These are phyloP conservation scores for Secale cereale DNA, from an alignment of 176 grass and related monocot species.

Conservation along the genomic window DNA sequence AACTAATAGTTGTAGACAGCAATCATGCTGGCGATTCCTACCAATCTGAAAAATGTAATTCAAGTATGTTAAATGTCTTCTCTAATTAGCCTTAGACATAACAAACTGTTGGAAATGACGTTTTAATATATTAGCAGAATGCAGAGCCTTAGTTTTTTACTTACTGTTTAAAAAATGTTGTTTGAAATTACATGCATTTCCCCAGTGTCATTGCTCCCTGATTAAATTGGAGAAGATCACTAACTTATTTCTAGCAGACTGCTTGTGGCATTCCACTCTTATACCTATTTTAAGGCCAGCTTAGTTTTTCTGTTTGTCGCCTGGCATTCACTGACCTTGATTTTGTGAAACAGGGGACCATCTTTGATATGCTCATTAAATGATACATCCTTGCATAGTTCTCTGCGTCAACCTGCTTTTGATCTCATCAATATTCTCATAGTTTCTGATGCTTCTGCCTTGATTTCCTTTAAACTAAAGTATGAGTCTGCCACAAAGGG, in stretches of 20 bases:
- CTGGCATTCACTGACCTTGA: slow-evolving; percentile 27
- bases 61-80: background rate
- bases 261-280: background rate
- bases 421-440: slow-evolving; percentile 90
- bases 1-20: background rate
- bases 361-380: slow-evolving; percentile 82
- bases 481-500: slow-evolving; percentile 28
- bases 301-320: slow-evolving; percentile 24
- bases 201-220: background rate
- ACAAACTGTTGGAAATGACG: background rate
- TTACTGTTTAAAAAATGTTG: background rate
- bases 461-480: slow-evolving; percentile 70
- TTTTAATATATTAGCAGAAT: slow-evolving; percentile 5
- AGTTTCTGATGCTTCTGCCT: slow-evolving; percentile 96
- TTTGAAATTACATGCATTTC: background rate
- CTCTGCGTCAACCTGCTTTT: slow-evolving; percentile 91
- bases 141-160: background rate
- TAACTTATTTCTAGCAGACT: slow-evolving; percentile 12
- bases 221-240: slow-evolving; percentile 15
- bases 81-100: background rate
- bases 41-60: background rate
- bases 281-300: slow-evolving; percentile 15
- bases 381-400: slow-evolving; percentile 73
- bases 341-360: slow-evolving; percentile 66
- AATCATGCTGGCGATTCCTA: background rate